Conservation (phyloP, 75 land plant genomes). For the Chamaecyparis obtusa region DNA sequence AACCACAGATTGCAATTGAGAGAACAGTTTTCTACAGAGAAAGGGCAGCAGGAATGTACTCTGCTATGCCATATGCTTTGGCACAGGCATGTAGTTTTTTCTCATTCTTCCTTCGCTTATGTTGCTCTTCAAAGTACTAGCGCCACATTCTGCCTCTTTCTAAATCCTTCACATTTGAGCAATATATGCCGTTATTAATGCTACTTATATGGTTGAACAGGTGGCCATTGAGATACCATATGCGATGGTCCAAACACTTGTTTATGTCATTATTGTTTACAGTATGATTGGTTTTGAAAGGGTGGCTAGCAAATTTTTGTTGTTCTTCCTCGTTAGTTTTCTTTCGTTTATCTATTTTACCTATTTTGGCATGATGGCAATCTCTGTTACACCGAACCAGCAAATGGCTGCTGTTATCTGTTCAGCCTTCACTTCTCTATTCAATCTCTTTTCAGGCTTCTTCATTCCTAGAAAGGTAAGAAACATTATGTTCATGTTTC, state of each 20-base stretch:
- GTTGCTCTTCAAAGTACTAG: too few relatives aligned
- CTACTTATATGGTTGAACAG: conserved; percentile 20
- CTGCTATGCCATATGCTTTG: conserved; percentile 75
- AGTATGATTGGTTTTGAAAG: conserved; percentile 36
- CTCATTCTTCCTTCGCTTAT: too few relatives aligned
- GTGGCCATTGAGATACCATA: conserved; percentile 46
- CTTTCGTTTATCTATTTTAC: conserved; percentile 51
- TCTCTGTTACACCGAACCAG: conserved; percentile 51
- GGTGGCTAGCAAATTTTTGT: conserved; percentile 36
- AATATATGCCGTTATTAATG: neutral
- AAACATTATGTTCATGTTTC: neutral
- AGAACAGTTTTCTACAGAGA: conserved; percentile 86
- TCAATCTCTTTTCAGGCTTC: conserved; percentile 61
- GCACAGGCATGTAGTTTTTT: conserved; percentile 50
- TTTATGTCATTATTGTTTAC: conserved; percentile 28
- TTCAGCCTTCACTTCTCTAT: conserved; percentile 34
- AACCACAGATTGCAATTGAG: conserved; percentile 73
- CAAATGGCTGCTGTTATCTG: conserved; percentile 45
- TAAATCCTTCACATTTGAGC: neutral
- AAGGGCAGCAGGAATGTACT: conserved; percentile 87
- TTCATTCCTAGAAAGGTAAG: conserved; percentile 52
- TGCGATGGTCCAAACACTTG: conserved; percentile 28
- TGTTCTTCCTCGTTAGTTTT: conserved; percentile 33
- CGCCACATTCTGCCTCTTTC: neutral
- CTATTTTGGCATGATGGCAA: conserved; percentile 61